These are phyloP conservation scores for Claviceps fusiformis DNA, from an alignment of 2,329 filamentous ascomycete genomes.

Conservation along the genomic window DNA sequence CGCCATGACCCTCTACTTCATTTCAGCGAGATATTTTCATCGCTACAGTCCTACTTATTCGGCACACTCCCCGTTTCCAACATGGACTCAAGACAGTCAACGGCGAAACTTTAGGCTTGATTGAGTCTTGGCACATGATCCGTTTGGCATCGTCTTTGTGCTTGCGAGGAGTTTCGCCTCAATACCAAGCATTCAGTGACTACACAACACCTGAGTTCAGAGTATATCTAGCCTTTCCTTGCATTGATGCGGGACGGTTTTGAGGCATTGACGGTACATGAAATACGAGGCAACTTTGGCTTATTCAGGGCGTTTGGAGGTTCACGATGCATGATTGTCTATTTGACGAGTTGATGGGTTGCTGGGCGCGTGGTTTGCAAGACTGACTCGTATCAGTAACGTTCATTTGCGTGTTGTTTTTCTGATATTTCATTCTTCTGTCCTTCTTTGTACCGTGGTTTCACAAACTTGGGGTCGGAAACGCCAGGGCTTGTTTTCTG, in stretches of 20 bases:
- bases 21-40: too few relatives aligned
- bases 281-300: not conserved
- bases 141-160: too few relatives aligned
- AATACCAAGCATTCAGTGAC: too few relatives aligned
- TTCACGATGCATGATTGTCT: not conserved
- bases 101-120: too few relatives aligned
- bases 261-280: not conserved
- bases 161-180: too few relatives aligned
- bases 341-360: not conserved
- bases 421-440: not conserved
- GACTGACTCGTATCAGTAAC: not conserved
- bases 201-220: too few relatives aligned
- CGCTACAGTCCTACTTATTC: too few relatives aligned
- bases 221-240: too few relatives aligned
- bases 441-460: not conserved
- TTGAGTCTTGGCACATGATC: too few relatives aligned
- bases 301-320: constrained; percentile 1
- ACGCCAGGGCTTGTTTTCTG: not conserved
- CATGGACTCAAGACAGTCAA: too few relatives aligned
- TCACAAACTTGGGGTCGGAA: not conserved
- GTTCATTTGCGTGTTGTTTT: not conserved
- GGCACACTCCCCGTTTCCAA: too few relatives aligned
- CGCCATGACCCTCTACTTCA: too few relatives aligned
- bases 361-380: not conserved
- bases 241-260: not conserved